Base-by-base conservation (phyloP, 2,329 filamentous ascomycete species). In the Trichoderma lentiforme region DNA sequence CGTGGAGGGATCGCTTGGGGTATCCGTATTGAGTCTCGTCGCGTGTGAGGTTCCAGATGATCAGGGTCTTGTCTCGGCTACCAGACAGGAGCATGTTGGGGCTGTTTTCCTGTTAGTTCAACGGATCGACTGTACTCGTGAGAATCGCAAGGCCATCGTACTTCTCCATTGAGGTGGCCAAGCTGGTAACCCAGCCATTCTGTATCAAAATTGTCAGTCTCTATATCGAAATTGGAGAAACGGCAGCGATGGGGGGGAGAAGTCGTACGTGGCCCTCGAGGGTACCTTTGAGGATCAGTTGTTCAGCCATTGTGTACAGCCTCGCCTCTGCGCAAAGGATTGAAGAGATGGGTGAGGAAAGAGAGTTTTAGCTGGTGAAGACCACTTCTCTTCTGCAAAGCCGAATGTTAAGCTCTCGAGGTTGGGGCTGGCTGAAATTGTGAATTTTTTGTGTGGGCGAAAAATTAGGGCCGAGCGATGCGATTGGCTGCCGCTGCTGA, bases 11-110 rank as follows among this genome's bases (percentile, higher is more conserved):
- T 87, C 96, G 92, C 92, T 99, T 98, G 83, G 96, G 96, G 90
- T 97, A 97, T 81, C 96, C 96, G 90, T 98, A 99, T 84, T 93
- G 92, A 84, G 91, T 91, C 88, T 98, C 96, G 86, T 98, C 95
- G 87, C 96, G 95, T 86, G 96, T 98, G 82, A 99, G 90, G 91
- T 98, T 97, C 96, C 96, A 99, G 91, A 99, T 97, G 89, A 99
- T 99, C 85, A 99, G 89, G 79, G 93, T 93, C 93, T 98, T 98
- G 91, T 99, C 96, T 88, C 96, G 94, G 84, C 91, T 94, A 82
- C 89, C 95, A 79, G 96, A 99, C 82, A 99, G 91, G 84, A 99
- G 95, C 95, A 99, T 98, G 91, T 99, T 98, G 83, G 96, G 96
- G 93, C 94, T 90, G 79, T 74, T 60, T 73, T 64, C 72, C 76